Evolutionary conservation across 176 grass and related monocot genomes (phyloP).

Genomic region (Oryza glumipatula): DNA sequence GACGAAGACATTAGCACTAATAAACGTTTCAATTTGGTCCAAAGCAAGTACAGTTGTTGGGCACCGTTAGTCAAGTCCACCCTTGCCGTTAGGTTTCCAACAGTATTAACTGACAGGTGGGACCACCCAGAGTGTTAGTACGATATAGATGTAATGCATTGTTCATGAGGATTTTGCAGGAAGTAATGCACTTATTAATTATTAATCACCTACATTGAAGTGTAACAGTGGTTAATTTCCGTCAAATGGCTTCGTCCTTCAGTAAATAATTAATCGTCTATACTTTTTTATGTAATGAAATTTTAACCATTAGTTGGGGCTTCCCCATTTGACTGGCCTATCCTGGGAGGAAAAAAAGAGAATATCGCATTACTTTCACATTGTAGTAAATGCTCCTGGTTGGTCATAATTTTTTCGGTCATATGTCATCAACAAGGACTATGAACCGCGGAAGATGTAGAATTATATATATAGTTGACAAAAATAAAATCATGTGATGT

Average conservation of each 20-base stretch:
- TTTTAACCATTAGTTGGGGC: background rate
- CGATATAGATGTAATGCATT: background rate
- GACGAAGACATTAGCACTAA: conserved; percentile 7
- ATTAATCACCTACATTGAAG: background rate
- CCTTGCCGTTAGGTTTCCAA: background rate
- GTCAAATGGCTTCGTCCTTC: background rate
- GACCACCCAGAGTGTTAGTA: background rate
- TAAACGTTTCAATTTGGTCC: conserved; percentile 16
- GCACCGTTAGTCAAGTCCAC: conserved; percentile 21
- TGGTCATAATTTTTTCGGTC: background rate
- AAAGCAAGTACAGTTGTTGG: conserved; percentile 31
- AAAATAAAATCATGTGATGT: background rate
- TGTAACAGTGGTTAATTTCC: background rate
- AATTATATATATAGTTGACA: background rate
- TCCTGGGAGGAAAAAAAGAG: background rate
- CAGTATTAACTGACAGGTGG: background rate
- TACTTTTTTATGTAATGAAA: background rate
- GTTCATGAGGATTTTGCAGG: background rate
- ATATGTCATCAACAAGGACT: background rate
- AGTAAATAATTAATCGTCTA: background rate
- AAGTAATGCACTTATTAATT: background rate
- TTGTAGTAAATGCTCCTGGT: background rate
- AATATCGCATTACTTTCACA: background rate
- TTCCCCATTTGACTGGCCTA: background rate
- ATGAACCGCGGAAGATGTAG: background rate